phyloP scores from a whole-genome alignment of 2,329 filamentous ascomycete genomes.

The Pseudogymnoascus verrucosus region DNA sequence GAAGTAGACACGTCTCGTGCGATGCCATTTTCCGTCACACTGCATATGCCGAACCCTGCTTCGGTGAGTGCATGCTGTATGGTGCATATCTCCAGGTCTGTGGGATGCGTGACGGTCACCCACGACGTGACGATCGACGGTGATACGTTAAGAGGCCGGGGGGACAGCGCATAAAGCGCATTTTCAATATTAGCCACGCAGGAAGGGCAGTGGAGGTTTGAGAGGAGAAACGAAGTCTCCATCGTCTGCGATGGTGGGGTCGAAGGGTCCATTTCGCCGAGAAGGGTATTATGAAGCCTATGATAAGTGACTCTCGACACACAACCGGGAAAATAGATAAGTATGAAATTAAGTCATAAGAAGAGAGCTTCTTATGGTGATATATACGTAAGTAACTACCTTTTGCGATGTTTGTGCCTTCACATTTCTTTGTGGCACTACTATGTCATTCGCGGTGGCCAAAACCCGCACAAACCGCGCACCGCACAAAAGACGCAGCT shows the following conservation, averaged over 20 bases:
- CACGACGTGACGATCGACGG: slow-evolving; percentile 65
- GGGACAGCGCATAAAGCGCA: slow-evolving; percentile 41
- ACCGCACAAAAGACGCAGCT: background rate
- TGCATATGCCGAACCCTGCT: slow-evolving; percentile 50
- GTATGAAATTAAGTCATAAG: background rate
- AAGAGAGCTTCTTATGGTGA: slow-evolving; percentile 2
- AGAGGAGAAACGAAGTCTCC: slow-evolving; percentile 47
- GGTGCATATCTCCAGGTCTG: slow-evolving; percentile 33
- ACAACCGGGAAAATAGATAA: background rate
- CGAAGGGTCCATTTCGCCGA: background rate
- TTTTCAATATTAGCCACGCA: slow-evolving; percentile 61
- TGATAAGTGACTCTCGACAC: background rate
- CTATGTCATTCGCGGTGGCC: background rate
- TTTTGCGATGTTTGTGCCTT: slow-evolving; percentile 8
- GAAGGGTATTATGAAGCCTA: slow-evolving; percentile 1
- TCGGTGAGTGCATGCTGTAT: slow-evolving; percentile 44
- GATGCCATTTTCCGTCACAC: slow-evolving; percentile 15
- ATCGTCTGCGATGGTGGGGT: slow-evolving; percentile 26
- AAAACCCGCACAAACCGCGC: slow-evolving; percentile 2
- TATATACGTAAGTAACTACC: background rate
- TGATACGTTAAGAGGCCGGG: slow-evolving; percentile 50
- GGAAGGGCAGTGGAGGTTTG: slow-evolving; percentile 71
- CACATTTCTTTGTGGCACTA: background rate
- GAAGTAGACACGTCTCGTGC: background rate
- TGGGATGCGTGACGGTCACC: slow-evolving; percentile 51